Evolutionary conservation across 139 green algal species (phyloP).

Genomic region (Tetraselmis striata): DNA sequence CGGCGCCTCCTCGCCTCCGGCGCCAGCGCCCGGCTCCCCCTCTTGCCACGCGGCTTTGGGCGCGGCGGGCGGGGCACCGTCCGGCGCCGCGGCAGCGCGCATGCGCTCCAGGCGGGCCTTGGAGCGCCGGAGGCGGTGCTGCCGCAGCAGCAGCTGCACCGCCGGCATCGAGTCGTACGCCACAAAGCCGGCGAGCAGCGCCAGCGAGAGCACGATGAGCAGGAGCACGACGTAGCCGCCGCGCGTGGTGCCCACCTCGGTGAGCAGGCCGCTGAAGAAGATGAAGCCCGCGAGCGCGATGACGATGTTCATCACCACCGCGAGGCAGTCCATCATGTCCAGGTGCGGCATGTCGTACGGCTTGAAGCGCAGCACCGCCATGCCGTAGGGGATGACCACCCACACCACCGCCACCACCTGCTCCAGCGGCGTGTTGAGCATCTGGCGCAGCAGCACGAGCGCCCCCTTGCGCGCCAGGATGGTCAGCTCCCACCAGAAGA

Average conservation of each 20-base stretch:
- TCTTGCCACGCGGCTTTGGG: too few relatives aligned
- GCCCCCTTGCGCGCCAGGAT: neutral
- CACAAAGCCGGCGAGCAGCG: neutral
- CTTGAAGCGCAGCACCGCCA: neutral
- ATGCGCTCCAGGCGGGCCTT: too few relatives aligned
- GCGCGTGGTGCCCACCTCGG: too few relatives aligned
- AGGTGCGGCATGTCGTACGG: neutral
- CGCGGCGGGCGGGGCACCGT: too few relatives aligned
- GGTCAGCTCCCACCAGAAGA: neutral
- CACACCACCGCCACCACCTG: slow-evolving; percentile 1
- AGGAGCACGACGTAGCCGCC: neutral
- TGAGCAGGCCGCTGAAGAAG: neutral
- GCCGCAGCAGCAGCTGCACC: neutral
- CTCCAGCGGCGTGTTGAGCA: neutral
- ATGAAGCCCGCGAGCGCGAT: neutral
- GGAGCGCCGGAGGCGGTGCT: neutral
- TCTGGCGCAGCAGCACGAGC: neutral
- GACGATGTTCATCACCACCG: neutral
- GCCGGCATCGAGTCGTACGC: neutral
- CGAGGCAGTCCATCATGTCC: neutral
- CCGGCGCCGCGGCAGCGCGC: too few relatives aligned
- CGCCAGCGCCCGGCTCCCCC: too few relatives aligned
- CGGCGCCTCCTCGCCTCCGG: too few relatives aligned
- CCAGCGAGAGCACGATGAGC: neutral
- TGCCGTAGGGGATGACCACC: neutral